phyloP scores from a whole-genome alignment of 176 grass and related monocot genomes.

The Triticum urartu region DNA sequence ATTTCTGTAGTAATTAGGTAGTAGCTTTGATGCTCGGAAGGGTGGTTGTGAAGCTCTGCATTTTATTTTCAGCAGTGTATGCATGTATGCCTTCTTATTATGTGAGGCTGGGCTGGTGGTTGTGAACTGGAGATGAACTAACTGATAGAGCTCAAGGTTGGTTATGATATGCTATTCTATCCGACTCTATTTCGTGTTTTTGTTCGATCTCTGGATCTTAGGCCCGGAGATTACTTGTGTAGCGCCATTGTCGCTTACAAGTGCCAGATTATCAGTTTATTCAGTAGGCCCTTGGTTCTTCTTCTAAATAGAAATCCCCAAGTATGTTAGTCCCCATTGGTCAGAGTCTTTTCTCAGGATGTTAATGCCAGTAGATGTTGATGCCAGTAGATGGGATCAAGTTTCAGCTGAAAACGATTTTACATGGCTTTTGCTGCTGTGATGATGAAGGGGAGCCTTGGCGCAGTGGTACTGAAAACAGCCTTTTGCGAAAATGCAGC shows the following conservation, averaged over 20 bases:
- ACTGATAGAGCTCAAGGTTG: background rate
- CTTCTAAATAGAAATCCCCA: background rate
- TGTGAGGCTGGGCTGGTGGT: background rate
- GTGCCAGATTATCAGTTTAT: background rate
- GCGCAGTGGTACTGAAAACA: too few relatives aligned
- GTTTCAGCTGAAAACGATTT: too few relatives aligned
- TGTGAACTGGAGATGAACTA: background rate
- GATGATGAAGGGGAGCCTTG: too few relatives aligned
- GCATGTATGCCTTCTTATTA: background rate
- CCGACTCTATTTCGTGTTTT: background rate
- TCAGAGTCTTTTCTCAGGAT: background rate
- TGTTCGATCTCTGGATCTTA: background rate
- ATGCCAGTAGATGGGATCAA: too few relatives aligned
- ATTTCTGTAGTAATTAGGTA: conserved; percentile 11
- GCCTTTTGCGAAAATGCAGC: too few relatives aligned
- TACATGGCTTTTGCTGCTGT: too few relatives aligned
- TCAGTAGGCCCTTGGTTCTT: background rate
- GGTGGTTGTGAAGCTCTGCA: background rate
- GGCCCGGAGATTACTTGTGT: background rate
- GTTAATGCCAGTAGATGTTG: too few relatives aligned
- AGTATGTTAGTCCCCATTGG: background rate
- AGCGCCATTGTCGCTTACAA: background rate
- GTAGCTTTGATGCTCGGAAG: background rate
- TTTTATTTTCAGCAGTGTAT: background rate
- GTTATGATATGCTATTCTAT: background rate